Evolutionary conservation across 805 yeast species (phyloP), one percentile per base, ranked within the genome.

Genomic region (Candida morakotiae): DNA sequence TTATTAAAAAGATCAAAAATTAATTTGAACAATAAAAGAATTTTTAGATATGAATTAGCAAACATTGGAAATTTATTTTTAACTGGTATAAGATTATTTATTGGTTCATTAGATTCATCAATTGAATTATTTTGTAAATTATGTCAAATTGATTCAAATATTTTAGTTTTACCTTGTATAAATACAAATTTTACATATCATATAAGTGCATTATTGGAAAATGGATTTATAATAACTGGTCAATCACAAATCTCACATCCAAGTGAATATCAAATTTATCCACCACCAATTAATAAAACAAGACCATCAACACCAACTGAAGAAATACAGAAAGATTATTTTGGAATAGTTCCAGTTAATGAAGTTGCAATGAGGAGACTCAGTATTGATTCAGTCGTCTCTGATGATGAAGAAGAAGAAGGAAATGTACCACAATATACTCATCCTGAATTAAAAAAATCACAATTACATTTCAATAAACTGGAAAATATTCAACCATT

Each of bases 191-290:
- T 84, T 62, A 79, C 89, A 11, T 86, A 87, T 46, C 95, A 88
- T 51, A 87, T 89, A 19, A 80, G 91, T 34, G 96, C 96, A 0
- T 47, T 73, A 20, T 64, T 89, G 30, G 62, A 64, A 23, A 75
- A 86, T 56, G 95, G 94, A 2, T 66, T 73, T 3, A 67, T 83
- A 2, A 81, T 89, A 24, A 83, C 89, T 0, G 98, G 98, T 9
- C 98, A 89, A 56, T 82, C 91, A 3, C 95, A 88, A 53, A 89
- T 89, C 9, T 87, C 96, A 1, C 98, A 89, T 59, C 98, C 98
- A 1, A 62, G 72, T 13, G 58, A 53, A 18, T 35, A 48, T 1
- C 48, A 45, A 18, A 36, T 40, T 21, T 53, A 52, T 32, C 61
- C 62, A 11, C 58, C 55, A 9, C 56, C 62, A 1, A 52, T 58